A percentile compares a stretch with the other conserved stretches of the same genome.
These are phyloP conservation scores for Fraxinus angustifolia DNA, from an alignment of 305 asterid genomes.

Conservation along the genomic window DNA sequence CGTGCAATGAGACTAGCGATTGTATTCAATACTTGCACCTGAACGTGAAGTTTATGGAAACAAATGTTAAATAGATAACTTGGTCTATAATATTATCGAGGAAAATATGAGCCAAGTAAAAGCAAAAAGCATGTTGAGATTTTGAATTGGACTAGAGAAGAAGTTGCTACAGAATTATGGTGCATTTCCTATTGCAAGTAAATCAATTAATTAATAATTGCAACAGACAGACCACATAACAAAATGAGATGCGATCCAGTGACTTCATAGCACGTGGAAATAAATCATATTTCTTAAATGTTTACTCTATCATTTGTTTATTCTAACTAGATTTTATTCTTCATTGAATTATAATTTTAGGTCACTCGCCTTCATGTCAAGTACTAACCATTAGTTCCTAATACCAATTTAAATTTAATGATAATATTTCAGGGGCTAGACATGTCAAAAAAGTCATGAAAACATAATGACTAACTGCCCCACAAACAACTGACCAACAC, in stretches of 20 bases:
- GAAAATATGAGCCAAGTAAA: background rate
- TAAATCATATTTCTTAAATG: background rate
- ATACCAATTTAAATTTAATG: background rate
- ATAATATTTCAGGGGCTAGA: background rate
- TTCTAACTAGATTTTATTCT: background rate
- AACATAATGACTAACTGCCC: slow-evolving; percentile 3
- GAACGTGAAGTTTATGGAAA: slow-evolving; percentile 24
- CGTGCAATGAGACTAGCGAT: slow-evolving; percentile 78
- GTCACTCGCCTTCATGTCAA: background rate
- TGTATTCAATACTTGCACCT: slow-evolving; percentile 94
- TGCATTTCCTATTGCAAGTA: slow-evolving; percentile 1
- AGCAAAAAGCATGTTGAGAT: background rate
- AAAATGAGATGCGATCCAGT: background rate
- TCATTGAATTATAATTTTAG: background rate
- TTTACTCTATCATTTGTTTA: background rate
- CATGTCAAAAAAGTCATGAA: background rate
- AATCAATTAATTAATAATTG: background rate
- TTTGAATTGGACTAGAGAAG: slow-evolving; percentile 19
- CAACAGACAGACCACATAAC: background rate
- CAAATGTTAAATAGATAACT: slow-evolving; percentile 12
- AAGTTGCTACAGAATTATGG: slow-evolving; percentile 6
- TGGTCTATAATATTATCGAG: background rate
- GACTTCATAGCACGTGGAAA: background rate
- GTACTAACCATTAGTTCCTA: background rate
- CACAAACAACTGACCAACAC: background rate